phyloP scores from a whole-genome alignment of 2,329 filamentous ascomycete species.

The Ambrosiella xylebori region DNA sequence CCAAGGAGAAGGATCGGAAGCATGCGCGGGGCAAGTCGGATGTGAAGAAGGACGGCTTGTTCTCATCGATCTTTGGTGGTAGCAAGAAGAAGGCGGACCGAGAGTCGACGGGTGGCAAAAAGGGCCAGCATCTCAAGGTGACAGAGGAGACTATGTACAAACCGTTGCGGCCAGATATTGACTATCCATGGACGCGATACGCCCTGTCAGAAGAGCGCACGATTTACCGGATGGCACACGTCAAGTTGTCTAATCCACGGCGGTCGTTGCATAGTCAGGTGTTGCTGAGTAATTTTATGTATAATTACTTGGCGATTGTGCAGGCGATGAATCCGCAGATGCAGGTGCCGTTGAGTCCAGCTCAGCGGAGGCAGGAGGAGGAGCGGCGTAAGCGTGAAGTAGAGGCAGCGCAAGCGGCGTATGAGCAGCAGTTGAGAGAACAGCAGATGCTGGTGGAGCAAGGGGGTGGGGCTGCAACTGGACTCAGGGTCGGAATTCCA shows the following conservation, averaged over 20 bases:
- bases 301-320: constrained; percentile 94
- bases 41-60: constrained; percentile 80
- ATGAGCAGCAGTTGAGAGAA: constrained; percentile 28
- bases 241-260: constrained; percentile 94
- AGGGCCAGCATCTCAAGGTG: constrained; percentile 52
- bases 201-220: constrained; percentile 89
- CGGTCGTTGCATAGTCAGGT: constrained; percentile 88
- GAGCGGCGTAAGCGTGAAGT: constrained; percentile 33
- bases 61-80: constrained; percentile 82
- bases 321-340: constrained; percentile 97
- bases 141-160: constrained; percentile 65
- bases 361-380: constrained; percentile 46
- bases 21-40: constrained; percentile 67
- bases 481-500: constrained; percentile 15
- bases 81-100: constrained; percentile 73
- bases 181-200: constrained; percentile 93
- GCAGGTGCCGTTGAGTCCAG: constrained; percentile 70
- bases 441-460: constrained; percentile 30
- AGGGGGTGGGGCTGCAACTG: constrained; percentile 25
- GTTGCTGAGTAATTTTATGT: constrained; percentile 97
- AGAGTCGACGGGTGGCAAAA: constrained; percentile 42
- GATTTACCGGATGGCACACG: constrained; percentile 96
- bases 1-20: constrained; percentile 41
- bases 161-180: constrained; percentile 65
- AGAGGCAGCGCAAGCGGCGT: constrained; percentile 31